Evolutionary conservation across 192 early-diverging fungal genomes (phyloP), one percentile per base, ranked within the genome.

Genomic region (Helicostylum pulchrum): DNA sequence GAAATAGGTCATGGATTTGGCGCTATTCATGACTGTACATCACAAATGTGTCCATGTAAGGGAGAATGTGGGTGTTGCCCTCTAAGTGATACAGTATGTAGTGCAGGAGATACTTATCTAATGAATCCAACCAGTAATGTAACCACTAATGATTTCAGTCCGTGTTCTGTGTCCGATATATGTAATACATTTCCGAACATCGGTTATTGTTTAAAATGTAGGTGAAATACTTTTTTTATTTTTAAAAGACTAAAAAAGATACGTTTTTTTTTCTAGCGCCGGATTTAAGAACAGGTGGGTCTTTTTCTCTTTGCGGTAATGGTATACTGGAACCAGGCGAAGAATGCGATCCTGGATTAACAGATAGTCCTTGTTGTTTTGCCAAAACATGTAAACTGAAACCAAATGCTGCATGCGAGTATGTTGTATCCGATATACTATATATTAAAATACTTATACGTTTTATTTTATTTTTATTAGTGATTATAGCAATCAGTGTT

Each of bases 1-100:
- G 95, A 96, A 77, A 85, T 95, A 66, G 94, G 94, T 19, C 94
- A 96, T 71, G 85, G 85, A 61, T 90, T 90, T 74, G 93, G 94
- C 44, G 95, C 95, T 4, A 82, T 80, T 62, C 95, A 98, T 70
- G 95, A 98, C 71, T 98, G 95, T 66, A 90, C 83, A 4, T 55
- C 75, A 19, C 61, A 77, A 11, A 75, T 82, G 8, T 94, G 93
- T 47, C 79, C 84, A 34, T 82, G 79, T 52, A 62, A 73, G 8
- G 77, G 70, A 55, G 43, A 54, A 7, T 78, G 81, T 50, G 56
- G 70, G 23, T 77, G 82, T 34, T 98, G 94, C 75, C 92, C 90
- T 34, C 76, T 90, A 2, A 93, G 92, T 66, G 26, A 75, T 12
- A 74, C 82, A 21, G 50, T 59, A 17, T 92, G 90, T 72, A 85